Evolutionary conservation across 2,329 filamentous ascomycete genomes (phyloP).

Genomic region (Hyphodiscus sp.): DNA sequence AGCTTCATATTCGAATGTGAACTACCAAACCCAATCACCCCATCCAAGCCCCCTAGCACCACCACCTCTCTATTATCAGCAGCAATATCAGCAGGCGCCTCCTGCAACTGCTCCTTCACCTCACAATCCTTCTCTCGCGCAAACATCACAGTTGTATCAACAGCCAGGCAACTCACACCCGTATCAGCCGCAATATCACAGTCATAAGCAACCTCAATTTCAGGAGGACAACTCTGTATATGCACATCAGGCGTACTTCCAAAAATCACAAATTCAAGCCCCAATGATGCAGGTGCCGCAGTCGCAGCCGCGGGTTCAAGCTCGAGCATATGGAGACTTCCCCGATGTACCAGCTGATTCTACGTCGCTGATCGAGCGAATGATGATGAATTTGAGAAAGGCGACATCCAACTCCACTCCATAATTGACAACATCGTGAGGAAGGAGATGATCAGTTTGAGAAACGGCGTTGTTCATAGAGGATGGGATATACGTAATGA

Average conservation of each 20-base stretch:
- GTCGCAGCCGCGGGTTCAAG: not conserved
- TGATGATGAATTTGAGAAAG: constrained; percentile 45
- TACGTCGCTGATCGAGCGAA: constrained; percentile 41
- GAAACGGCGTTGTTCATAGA: constrained; percentile 1
- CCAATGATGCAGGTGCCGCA: not conserved
- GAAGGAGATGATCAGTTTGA: not conserved
- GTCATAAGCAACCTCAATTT: not conserved
- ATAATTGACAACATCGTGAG: not conserved
- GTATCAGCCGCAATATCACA: constrained; percentile 2
- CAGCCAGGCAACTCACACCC: constrained; percentile 1
- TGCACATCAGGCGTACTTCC: constrained; percentile 23
- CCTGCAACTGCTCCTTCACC: not conserved
- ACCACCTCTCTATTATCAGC: constrained; percentile 1
- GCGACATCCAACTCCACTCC: constrained; percentile 2
- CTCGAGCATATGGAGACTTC: constrained; percentile 15
- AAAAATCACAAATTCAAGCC: constrained; percentile 5
- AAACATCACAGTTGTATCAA: not conserved
- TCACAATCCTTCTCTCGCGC: not conserved
- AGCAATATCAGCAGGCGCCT: constrained; percentile 2
- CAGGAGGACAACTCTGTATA: constrained; percentile 16
- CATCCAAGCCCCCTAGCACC: constrained; percentile 1
- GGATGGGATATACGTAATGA: not conserved
- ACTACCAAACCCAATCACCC: not conserved
- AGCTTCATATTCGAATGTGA: not conserved
- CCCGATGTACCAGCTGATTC: constrained; percentile 29